phyloP scores from a whole-genome alignment of 331 rosid species.

The Stylosanthes scabra region DNA sequence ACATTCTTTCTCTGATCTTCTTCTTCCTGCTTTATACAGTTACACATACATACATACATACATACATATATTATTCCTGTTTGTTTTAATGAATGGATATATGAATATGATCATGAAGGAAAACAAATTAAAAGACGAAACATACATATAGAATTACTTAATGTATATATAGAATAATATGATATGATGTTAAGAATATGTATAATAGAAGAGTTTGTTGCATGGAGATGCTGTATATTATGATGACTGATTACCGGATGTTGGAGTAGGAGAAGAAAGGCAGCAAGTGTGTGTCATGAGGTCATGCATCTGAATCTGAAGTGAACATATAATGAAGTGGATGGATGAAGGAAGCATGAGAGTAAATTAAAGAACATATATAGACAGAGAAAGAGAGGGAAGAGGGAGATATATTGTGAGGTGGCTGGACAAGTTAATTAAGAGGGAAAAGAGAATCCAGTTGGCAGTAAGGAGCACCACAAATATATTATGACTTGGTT shows the following conservation, averaged over 20 bases:
- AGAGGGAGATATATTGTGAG: not conserved
- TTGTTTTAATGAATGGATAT: not conserved
- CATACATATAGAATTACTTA: too few relatives aligned
- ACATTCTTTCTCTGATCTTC: constrained; percentile 52
- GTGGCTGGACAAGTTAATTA: constrained; percentile 9
- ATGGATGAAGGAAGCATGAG: constrained; percentile 16
- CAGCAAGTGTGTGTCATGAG: constrained; percentile 34
- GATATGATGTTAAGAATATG: not conserved
- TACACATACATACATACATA: too few relatives aligned
- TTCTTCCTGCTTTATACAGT: constrained; percentile 48
- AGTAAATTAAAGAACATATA: too few relatives aligned
- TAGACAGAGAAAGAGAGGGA: not conserved
- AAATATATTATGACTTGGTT: constrained; percentile 42
- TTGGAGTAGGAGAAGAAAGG: constrained; percentile 37
- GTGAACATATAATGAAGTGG: not conserved
- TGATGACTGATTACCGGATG: constrained; percentile 29
- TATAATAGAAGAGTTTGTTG: not conserved
- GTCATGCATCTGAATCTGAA: constrained; percentile 30
- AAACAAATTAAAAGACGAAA: not conserved
- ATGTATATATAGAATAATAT: not conserved
- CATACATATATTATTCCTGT: not conserved
- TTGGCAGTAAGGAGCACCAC: constrained; percentile 57
- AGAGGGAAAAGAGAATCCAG: constrained; percentile 41
- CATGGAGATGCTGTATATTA: not conserved
- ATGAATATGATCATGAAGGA: not conserved